A percentile compares a stretch with the other conserved stretches of the same genome.
Evolutionary conservation across 805 yeast genomes (phyloP).

Genomic region (Tetrapisispora namnaoensis): DNA sequence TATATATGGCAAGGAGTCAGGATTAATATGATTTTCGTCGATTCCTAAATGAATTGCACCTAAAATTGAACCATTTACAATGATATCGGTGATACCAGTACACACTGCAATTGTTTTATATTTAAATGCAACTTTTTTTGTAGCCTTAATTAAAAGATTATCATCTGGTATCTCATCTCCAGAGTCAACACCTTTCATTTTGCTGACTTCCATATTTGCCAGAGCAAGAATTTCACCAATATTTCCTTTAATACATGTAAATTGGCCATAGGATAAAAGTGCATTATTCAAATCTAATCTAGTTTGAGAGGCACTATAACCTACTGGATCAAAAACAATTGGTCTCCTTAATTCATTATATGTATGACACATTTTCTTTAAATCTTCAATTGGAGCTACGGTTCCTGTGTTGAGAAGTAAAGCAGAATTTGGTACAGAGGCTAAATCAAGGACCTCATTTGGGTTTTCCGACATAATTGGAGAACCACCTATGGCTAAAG

Average conservation of each 20-base stretch:
- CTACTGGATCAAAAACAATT: constrained; percentile 86
- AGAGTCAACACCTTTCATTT: constrained; percentile 71
- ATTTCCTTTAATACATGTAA: constrained; percentile 72
- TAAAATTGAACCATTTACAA: constrained; percentile 37
- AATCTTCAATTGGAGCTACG: constrained; percentile 38
- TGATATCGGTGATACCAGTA: constrained; percentile 51
- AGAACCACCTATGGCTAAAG: constrained; percentile 74
- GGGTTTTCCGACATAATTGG: constrained; percentile 79
- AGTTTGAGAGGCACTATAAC: constrained; percentile 67
- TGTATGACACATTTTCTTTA: constrained; percentile 42
- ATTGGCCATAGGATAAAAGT: constrained; percentile 48
- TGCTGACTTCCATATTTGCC: constrained; percentile 37
- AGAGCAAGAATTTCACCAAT: constrained; percentile 63
- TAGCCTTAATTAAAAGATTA: constrained; percentile 32
- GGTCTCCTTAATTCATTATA: constrained; percentile 52
- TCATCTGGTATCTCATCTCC: constrained; percentile 17
- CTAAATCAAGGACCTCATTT: constrained; percentile 59
- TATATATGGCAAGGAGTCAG: constrained; percentile 23
- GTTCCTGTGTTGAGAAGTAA: constrained; percentile 73
- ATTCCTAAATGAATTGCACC: constrained; percentile 16
- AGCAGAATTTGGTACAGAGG: constrained; percentile 42
- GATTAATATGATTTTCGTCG: constrained; percentile 10
- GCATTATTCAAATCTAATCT: constrained; percentile 41
- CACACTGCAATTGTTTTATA: constrained; percentile 55
- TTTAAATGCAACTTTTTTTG: constrained; percentile 39